Evolutionary conservation across 441 rosid genomes (phyloP).

Genomic region (Capsella rubella): DNA sequence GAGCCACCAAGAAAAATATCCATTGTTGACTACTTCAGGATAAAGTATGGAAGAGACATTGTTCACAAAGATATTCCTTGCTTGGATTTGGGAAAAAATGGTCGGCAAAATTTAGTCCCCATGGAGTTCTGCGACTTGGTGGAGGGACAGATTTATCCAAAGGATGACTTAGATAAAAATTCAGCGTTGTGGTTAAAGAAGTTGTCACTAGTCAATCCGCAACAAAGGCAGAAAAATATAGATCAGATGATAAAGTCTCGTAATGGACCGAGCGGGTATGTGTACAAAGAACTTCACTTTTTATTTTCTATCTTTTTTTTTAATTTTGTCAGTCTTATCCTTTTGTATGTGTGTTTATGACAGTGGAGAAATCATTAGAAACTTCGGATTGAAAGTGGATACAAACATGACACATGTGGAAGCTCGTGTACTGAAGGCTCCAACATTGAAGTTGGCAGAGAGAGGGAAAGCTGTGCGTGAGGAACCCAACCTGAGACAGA

Average conservation of each 20-base stretch:
- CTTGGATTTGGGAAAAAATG: slow-evolving; percentile 66
- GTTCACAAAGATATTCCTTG: slow-evolving; percentile 63
- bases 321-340: background rate
- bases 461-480: slow-evolving; percentile 52
- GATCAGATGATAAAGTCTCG: slow-evolving; percentile 50
- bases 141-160: slow-evolving; percentile 79
- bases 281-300: slow-evolving; percentile 1
- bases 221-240: slow-evolving; percentile 53
- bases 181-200: slow-evolving; percentile 53
- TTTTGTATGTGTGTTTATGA: slow-evolving; percentile 16
- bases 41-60: slow-evolving; percentile 57
- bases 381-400: slow-evolving; percentile 74
- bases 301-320: background rate
- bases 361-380: slow-evolving; percentile 47
- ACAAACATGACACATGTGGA: slow-evolving; percentile 61
- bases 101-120: slow-evolving; percentile 59
- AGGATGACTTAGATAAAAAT: slow-evolving; percentile 56
- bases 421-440: slow-evolving; percentile 82
- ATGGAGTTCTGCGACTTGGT: slow-evolving; percentile 78
- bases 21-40: slow-evolving; percentile 66
- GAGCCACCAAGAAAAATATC: slow-evolving; percentile 42
- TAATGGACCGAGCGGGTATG: slow-evolving; percentile 80
- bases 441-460: slow-evolving; percentile 61
- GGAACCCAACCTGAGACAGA: slow-evolving; percentile 56
- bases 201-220: slow-evolving; percentile 58